These are phyloP conservation scores for Trichosporon inkin DNA, from an alignment of 1,284 basidiomycete species.

Conservation along the genomic window DNA sequence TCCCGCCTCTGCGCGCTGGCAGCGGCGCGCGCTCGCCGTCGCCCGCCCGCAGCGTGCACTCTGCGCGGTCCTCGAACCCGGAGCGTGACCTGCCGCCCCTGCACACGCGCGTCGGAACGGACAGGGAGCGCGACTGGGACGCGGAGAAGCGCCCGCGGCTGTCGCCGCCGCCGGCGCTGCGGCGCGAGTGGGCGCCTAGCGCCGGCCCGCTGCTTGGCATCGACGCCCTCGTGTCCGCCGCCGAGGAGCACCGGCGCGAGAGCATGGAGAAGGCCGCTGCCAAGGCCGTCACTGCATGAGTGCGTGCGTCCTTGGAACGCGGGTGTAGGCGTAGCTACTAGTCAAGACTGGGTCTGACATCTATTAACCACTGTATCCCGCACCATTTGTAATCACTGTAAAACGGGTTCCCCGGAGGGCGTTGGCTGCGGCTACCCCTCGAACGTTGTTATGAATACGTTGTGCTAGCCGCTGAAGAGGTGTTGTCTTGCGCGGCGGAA, in stretches of 20 bases:
- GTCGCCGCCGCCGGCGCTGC: constrained; percentile 11
- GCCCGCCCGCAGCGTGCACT: constrained; percentile 5
- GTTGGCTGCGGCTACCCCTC: too few relatives aligned
- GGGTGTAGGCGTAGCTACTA: too few relatives aligned
- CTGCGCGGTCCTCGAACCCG: constrained; percentile 5
- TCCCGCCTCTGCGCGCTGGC: constrained; percentile 28
- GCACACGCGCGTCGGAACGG: background rate
- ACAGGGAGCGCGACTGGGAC: constrained; percentile 10
- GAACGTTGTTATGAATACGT: too few relatives aligned
- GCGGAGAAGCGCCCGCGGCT: constrained; percentile 14
- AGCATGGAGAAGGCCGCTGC: constrained; percentile 19
- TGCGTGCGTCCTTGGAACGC: too few relatives aligned
- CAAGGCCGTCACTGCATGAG: constrained; percentile 8
- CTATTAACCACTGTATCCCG: too few relatives aligned
- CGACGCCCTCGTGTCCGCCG: constrained; percentile 42
- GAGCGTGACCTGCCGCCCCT: background rate
- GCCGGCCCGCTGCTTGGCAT: constrained; percentile 33
- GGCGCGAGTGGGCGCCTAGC: constrained; percentile 13
- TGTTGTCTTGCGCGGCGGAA: too few relatives aligned
- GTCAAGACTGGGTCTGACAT: too few relatives aligned
- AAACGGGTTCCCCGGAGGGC: too few relatives aligned
- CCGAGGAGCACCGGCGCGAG: constrained; percentile 36
- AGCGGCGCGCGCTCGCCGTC: constrained; percentile 21
- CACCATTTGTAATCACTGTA: too few relatives aligned
- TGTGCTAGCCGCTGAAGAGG: too few relatives aligned